These are phyloP conservation scores for Diplosphaera chodatii DNA, from an alignment of 139 green algal genomes.

Conservation along the genomic window DNA sequence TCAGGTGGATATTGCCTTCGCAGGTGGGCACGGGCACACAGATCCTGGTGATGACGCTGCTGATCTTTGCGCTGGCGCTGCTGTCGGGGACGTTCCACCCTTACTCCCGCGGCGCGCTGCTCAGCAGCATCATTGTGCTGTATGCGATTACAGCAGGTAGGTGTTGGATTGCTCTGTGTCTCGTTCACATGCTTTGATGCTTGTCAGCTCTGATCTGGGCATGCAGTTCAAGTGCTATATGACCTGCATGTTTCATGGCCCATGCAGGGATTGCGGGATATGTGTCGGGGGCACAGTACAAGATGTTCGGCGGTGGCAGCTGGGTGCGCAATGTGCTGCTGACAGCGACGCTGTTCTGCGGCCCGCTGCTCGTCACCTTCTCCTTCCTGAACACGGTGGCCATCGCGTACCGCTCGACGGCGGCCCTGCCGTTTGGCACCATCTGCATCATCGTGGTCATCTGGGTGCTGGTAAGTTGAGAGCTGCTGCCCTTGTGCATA, in stretches of 20 bases:
- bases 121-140: slow-evolving; percentile 78
- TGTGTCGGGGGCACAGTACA: slow-evolving; percentile 73
- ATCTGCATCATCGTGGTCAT: slow-evolving; percentile 81
- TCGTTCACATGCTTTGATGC: slow-evolving; percentile 6
- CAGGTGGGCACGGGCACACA: slow-evolving; percentile 32
- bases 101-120: slow-evolving; percentile 88
- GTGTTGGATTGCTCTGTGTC: too few relatives aligned
- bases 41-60: slow-evolving; percentile 69
- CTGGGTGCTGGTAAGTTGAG: slow-evolving; percentile 52
- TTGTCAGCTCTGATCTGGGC: too few relatives aligned
- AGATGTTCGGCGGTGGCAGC: slow-evolving; percentile 74
- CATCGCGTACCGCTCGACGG: slow-evolving; percentile 52
- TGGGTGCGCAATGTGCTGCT: slow-evolving; percentile 77
- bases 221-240: not conserved
- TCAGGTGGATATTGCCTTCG: too few relatives aligned
- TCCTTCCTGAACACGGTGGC: slow-evolving; percentile 83
- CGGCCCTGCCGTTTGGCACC: slow-evolving; percentile 41
- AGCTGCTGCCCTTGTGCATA: too few relatives aligned
- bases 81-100: slow-evolving; percentile 82
- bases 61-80: slow-evolving; percentile 78
- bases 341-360: slow-evolving; percentile 66
- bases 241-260: not conserved
- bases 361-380: slow-evolving; percentile 71
- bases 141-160: slow-evolving; percentile 80
- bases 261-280: slow-evolving; percentile 67